These are phyloP conservation scores for Alternaria ethzedia DNA, from an alignment of 2,329 filamentous ascomycete genomes.

Conservation along the genomic window DNA sequence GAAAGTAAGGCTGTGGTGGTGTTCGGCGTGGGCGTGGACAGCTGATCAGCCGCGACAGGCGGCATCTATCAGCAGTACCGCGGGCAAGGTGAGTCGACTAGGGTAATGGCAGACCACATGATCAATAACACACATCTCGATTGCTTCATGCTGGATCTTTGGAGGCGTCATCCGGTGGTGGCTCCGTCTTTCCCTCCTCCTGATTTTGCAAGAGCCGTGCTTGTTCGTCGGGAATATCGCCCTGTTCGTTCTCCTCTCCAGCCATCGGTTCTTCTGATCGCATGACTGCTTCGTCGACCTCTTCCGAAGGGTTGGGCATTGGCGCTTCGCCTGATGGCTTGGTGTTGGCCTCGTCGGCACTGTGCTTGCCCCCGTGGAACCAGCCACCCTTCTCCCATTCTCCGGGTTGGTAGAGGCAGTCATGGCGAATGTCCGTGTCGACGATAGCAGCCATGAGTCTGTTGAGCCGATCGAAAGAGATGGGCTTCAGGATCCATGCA, in stretches of 20 bases:
- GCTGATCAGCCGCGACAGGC: too few species aligned
- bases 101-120: neutral
- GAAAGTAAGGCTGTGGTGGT: neutral
- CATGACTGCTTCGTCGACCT: conserved; percentile 23
- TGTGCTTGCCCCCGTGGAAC: conserved; percentile 63
- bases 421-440: conserved; percentile 62
- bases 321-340: conserved; percentile 35
- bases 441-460: conserved; percentile 73
- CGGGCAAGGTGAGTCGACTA: neutral
- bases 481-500: conserved; percentile 88
- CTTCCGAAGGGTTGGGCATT: conserved; percentile 25
- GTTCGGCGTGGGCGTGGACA: neutral
- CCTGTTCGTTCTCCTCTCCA: conserved; percentile 20
- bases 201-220: conserved; percentile 22
- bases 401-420: conserved; percentile 73
- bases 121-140: neutral
- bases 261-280: conserved; percentile 28
- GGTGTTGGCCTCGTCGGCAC: conserved; percentile 48
- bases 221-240: conserved; percentile 31
- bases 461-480: conserved; percentile 78
- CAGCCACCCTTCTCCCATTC: conserved; percentile 87
- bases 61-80: neutral
- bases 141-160: conserved; percentile 4
- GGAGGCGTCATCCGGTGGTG: conserved; percentile 1
- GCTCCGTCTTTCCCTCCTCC: conserved; percentile 13